phyloP scores from a whole-genome alignment of 164 flowering plant genomes.

The Aristolochia contorta region DNA sequence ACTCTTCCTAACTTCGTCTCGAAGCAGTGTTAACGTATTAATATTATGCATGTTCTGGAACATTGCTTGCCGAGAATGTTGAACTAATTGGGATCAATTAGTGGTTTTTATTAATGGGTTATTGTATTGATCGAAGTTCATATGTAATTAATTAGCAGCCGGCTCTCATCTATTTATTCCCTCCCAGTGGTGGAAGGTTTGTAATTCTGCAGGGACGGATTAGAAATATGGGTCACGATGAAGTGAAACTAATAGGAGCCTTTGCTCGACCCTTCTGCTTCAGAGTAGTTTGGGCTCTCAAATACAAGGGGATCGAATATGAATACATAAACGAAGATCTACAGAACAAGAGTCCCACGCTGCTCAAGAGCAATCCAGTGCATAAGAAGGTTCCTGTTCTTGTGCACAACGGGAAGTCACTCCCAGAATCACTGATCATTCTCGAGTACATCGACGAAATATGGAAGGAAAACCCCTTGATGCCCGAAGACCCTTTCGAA shows the following conservation, averaged over 20 bases:
- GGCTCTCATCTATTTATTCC: too few species aligned
- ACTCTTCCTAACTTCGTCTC: too few species aligned
- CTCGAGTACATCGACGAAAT: slow-evolving; percentile 12
- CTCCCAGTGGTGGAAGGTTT: too few species aligned
- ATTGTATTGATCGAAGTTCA: too few species aligned
- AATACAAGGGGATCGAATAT: slow-evolving; percentile 3
- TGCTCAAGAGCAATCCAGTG: slow-evolving; percentile 6
- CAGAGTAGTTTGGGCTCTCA: slow-evolving; percentile 8
- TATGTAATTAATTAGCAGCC: too few species aligned
- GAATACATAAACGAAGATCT: slow-evolving; percentile 7
- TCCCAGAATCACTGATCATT: slow-evolving; percentile 6
- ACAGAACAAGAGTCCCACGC: slow-evolving; percentile 1
- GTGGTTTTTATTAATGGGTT: too few species aligned
- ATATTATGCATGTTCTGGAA: too few species aligned
- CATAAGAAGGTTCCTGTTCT: slow-evolving; percentile 4
- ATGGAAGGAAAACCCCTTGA: slow-evolving; percentile 4
- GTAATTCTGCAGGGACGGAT: too few species aligned
- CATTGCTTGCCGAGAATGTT: too few species aligned
- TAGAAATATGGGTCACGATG: background rate
- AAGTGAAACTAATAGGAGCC: slow-evolving; percentile 8
- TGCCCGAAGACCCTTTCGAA: slow-evolving; percentile 9
- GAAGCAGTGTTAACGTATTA: too few species aligned
- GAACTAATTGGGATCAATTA: too few species aligned
- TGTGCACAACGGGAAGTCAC: slow-evolving; percentile 1
- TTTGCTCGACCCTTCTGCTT: slow-evolving; percentile 5